Evolutionary conservation across 148 eudicot genomes (phyloP), one percentile per base, ranked within the genome.

Genomic region (Amaranthus cruentus): DNA sequence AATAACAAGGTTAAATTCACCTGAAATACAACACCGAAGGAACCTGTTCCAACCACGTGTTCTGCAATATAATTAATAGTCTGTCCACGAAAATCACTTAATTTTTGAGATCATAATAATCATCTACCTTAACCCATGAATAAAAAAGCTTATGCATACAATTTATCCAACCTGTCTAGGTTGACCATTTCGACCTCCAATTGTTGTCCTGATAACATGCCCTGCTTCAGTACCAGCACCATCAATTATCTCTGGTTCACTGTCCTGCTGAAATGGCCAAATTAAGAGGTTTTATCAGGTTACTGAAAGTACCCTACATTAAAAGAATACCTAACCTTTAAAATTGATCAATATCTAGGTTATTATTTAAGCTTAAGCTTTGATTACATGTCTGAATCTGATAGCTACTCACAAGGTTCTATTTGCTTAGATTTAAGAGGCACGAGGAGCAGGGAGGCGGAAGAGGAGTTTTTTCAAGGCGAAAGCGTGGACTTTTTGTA

Each of bases 41-140:
- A 96, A 76, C 99, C 99, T 67, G 97, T 96, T 71, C 99, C 99
- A 84, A 96, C 90, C 75, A 92, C 97, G 66, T 92, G 99, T 73
- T 96, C 99, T 66, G 96, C 89, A 78, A 96, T 96, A 83, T 96
- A 96, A 75, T 91, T 92, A 66, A 89, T 83, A 44, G 80, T 81
- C 99, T 96, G 89, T 71, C 71, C 81, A 84, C 38, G 49, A 84
- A 79, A 79, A 38, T 57, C 65, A 70, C 72, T 58, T 44, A 54
- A 65, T 21, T 7, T 73, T 54, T 54, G 51, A 76, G 62, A 68
- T 70, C 15, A 42, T 50, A 72, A 75, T 44, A 56, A 71, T 62
- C 56, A 65, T 28, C 14, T 28, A 42, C 38, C 48, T 57, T 44
- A 47, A 57, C 46, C 69, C 6, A 58, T 69, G 69, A 62, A 50